Base-by-base conservation (phyloP, 805 yeast species). In the Candida tibetensis region DNA sequence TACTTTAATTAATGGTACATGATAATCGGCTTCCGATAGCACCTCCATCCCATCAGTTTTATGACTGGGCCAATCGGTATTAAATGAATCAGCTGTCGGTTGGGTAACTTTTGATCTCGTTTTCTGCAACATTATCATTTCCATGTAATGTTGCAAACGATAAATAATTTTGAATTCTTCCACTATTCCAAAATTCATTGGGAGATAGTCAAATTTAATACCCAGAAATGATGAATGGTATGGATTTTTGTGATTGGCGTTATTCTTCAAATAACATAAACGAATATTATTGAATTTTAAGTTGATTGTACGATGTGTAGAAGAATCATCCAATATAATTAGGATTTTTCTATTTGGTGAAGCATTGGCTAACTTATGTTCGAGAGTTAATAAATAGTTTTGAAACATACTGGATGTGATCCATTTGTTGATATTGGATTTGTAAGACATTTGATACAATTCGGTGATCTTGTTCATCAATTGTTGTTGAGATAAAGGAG, bases 131-230 rank as follows among this genome's bases (percentile, higher is more conserved):
- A 58, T 59, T 13, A 69, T 68, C 71, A 66, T 66, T 36, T 65
- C 71, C 45, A 61, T 59, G 44, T 79, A 81, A 45, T 81, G 85
- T 42, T 74, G 79, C 5, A 76, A 61, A 39, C 86, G 67, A 47
- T 74, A 81, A 32, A 75, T 59, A 10, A 78, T 66, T 49, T 77
- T 78, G 51, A 81, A 76, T 48, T 81, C 85, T 41, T 77, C 78
- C 28, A 76, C 66, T 3, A 80, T 75, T 3, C 86, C 86, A 71
- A 80, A 78, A 42, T 71, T 75, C 67, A 79, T 77, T 5, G 85
- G 85, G 23, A 78, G 54, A 49, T 76, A 78, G 47, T 71, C 72
- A 36, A 79, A 61, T 42, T 71, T 76, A 23, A 72, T 63, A 28
- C 79, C 80, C 25, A 72, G 58, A 38, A 48, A 57, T 8, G 53